Base-by-base conservation (phyloP, 2,329 filamentous ascomycete species). In the Aaosphaeria pasadenensis region DNA sequence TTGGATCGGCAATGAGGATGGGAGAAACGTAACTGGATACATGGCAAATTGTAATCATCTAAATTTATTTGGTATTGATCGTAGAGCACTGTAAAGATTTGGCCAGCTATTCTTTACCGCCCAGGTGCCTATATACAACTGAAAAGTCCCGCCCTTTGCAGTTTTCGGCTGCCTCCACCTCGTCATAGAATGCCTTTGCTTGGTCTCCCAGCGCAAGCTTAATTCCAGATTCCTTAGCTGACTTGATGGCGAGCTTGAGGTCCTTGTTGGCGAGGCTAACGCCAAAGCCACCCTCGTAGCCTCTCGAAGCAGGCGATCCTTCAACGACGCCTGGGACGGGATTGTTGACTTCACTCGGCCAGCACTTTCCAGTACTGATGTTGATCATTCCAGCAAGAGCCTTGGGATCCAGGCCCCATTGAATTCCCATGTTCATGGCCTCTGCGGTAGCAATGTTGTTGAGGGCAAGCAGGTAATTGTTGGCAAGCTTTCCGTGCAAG, bases 261-360 rank as follows among this genome's bases (percentile, higher is more conserved):
- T 78, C 76, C 52, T 79, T 79, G 52, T 73, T 71, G 58, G 75
- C 75, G n/a, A 79, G 58, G 44, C 66, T 63, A n/a, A 76, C 70
- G 4, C 76, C 76, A 52, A 79, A 79, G 0, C 76, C 76, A 17
- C 76, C 76, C 24, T 74, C 71, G 48, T 79, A 99, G 46, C 87
- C 91, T 48, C 87, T 78, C 46, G 79, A 82, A 0, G 91, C 87
- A 0, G 92, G 91, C 2, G 89, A 82, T 1, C 80, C 82, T 51
- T 86, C 84, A 24, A 92, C 79, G 0, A 96, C 91, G 11, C 91
- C 91, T 7, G 85, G 85, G 3, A 97, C 91, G 0, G 94, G 94
- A 66, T 97, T 97, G 73, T 99, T 99, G 53, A 95, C 77, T 73
- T 96, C 91, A 61, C 87, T 94, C 1, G 92, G 91, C 94, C 94